Percentiles rank a stretch among this genome's conserved stretches.
Conservation (phyloP, 1,139 yeast genomes). For the Kodamaea sp. region DNA sequence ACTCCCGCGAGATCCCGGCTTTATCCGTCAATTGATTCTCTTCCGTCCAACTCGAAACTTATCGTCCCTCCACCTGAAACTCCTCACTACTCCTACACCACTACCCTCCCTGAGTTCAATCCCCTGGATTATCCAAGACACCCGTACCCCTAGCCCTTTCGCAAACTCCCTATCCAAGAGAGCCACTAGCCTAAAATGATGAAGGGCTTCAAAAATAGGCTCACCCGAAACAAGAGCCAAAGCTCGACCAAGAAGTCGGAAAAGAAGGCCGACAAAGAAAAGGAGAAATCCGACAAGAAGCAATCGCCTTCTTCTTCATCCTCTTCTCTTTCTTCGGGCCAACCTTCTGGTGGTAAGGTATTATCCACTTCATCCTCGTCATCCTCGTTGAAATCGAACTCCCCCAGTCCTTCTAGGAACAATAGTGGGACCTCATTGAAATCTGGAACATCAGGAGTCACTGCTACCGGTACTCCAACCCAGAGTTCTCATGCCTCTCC, state of each 20-base stretch:
- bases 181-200: slow-evolving; percentile 37
- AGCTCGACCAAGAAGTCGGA: slow-evolving; percentile 39
- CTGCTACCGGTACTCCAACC: slow-evolving; percentile 15
- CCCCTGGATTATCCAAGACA: not conserved
- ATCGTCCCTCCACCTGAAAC: too few species aligned
- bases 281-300: slow-evolving; percentile 18
- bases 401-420: slow-evolving; percentile 39
- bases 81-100: too few species aligned
- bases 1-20: too few species aligned
- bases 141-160: too few species aligned
- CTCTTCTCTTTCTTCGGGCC: slow-evolving; percentile 12
- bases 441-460: slow-evolving; percentile 21
- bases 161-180: too few species aligned
- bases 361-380: slow-evolving; percentile 14
- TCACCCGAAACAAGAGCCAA: slow-evolving; percentile 46
- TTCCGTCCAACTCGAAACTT: too few species aligned
- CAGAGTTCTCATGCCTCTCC: slow-evolving; percentile 13
- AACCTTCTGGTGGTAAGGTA: slow-evolving; percentile 5
- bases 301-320: slow-evolving; percentile 11
- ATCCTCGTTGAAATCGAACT: slow-evolving; percentile 30
- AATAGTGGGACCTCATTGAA: slow-evolving; percentile 33
- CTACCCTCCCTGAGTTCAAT: not conserved
- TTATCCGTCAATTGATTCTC: too few species aligned
- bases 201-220: slow-evolving; percentile 54
- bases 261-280: slow-evolving; percentile 28